Evolutionary conservation across 805 yeast species (phyloP), one percentile per base, ranked within the genome.

Genomic region (Vanderwaltozyma verrucispora): DNA sequence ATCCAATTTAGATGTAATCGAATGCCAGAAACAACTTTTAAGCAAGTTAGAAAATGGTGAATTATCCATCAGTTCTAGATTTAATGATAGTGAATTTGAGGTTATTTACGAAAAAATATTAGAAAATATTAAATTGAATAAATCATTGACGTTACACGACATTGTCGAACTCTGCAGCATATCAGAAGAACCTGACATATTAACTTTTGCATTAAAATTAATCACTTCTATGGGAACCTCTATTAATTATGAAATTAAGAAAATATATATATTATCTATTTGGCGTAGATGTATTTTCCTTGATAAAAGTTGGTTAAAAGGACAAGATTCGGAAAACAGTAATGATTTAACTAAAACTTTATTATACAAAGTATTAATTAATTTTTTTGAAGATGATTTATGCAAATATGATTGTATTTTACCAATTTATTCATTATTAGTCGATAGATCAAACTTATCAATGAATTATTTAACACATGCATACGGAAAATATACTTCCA

Each of bases 271-370:
- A 31, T 56, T 59, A 8, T 45, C 65, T 8, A 57, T 78, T 0
- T 81, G 88, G 86, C 66, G 72, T 45, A 63, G 87, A 43, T 63
- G 80, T 32, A 56, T 82, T 17, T 58, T 63, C 33, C 56, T 47
- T 43, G 81, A 79, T 44, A 66, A 73, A 44, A 75, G 52, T 5
- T 59, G 65, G 38, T 58, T 54, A 34, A 60, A 66, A 35, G 55
- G n/a, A n/a, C n/a, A n/a, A n/a, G n/a, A n/a, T n/a, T n/a, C n/a
- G n/a, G n/a, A n/a, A n/a, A n/a, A n/a, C n/a, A n/a, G 68, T 2
- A 72, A 68, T 34, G 72, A 68, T 28, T 62, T 50, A 38, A 53
- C 70, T 3, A 60, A 63, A 15, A 69, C 77, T 1, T 48, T 62
- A 0, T 52, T 75, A 11, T 75, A 56, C 53, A 59, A 62, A 37